These are phyloP conservation scores for Lyophyllum atratum DNA, from an alignment of 768 basidiomycete species.

Conservation along the genomic window DNA sequence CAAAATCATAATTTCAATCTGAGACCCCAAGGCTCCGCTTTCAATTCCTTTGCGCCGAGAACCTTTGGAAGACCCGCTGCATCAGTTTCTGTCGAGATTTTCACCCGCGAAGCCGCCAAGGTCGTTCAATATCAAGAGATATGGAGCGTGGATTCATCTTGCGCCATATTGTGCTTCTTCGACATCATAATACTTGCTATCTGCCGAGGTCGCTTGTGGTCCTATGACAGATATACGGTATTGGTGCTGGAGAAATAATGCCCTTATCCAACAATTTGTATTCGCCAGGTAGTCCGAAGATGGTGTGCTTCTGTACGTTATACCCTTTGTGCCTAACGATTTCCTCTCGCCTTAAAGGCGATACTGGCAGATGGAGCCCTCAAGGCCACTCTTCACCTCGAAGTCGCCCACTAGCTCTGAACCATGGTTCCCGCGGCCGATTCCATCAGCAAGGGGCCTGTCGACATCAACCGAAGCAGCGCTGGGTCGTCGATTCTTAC, in stretches of 20 bases:
- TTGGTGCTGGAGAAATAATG: slow-evolving; percentile 1
- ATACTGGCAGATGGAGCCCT: background rate
- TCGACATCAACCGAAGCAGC: slow-evolving; percentile 1
- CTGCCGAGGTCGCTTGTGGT: background rate
- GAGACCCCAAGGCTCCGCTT: too few species aligned
- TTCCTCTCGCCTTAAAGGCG: background rate
- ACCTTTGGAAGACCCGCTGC: too few species aligned
- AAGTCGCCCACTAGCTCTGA: background rate
- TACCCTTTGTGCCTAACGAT: slow-evolving; percentile 11
- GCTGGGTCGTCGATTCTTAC: slow-evolving; percentile 7
- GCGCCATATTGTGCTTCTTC: slow-evolving; percentile 21
- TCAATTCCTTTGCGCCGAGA: too few species aligned
- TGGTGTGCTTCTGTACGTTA: slow-evolving; percentile 20
- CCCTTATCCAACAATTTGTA: background rate
- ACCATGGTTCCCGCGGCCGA: slow-evolving; percentile 5
- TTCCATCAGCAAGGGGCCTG: background rate
- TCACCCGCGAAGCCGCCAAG: too few species aligned
- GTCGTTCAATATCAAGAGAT: slow-evolving; percentile 8
- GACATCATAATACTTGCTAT: slow-evolving; percentile 7
- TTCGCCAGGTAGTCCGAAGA: slow-evolving; percentile 9
- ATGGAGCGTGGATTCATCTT: slow-evolving; percentile 9
- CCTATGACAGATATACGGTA: background rate
- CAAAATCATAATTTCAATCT: background rate
- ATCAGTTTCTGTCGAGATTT: too few species aligned
- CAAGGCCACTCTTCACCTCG: background rate